These are phyloP conservation scores for Ascodesmis nigricans DNA, from an alignment of 495 filamentous ascomycete species.

Conservation along the genomic window DNA sequence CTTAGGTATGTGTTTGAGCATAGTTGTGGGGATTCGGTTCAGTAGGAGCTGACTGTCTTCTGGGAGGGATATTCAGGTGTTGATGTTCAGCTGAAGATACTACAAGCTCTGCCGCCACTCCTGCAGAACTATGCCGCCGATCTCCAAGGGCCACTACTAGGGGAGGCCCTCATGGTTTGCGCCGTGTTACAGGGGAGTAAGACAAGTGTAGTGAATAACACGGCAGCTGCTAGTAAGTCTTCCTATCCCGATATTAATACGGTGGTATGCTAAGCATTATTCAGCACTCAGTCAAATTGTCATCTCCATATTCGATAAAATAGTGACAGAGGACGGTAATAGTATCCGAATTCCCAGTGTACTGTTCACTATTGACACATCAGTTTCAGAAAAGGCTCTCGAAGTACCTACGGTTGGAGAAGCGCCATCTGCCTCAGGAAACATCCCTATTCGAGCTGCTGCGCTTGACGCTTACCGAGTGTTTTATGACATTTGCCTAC, in stretches of 20 bases:
- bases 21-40: background rate
- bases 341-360: slow-evolving; percentile 8
- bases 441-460: slow-evolving; percentile 43
- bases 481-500: slow-evolving; percentile 71
- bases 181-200: slow-evolving; percentile 76
- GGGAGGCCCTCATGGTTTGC: slow-evolving; percentile 67
- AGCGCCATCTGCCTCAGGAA: slow-evolving; percentile 38
- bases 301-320: slow-evolving; percentile 78
- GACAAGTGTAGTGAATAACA: slow-evolving; percentile 77
- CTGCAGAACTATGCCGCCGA: slow-evolving; percentile 76
- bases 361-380: background rate
- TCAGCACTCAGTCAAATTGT: slow-evolving; percentile 69
- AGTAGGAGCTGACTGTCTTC: background rate
- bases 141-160: slow-evolving; percentile 57
- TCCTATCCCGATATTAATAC: no score
- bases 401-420: slow-evolving; percentile 35
- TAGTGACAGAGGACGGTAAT: slow-evolving; percentile 57
- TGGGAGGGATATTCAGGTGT: slow-evolving; percentile 30
- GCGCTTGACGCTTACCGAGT: slow-evolving; percentile 77
- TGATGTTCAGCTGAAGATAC: slow-evolving; percentile 87
- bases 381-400: slow-evolving; percentile 25
- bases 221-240: slow-evolving; percentile 51
- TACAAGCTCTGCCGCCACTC: slow-evolving; percentile 79
- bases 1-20: slow-evolving; percentile 28
- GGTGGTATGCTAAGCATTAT: background rate